Conservation (phyloP, 345 rosid species). For the Bruguiera sexangula region DNA sequence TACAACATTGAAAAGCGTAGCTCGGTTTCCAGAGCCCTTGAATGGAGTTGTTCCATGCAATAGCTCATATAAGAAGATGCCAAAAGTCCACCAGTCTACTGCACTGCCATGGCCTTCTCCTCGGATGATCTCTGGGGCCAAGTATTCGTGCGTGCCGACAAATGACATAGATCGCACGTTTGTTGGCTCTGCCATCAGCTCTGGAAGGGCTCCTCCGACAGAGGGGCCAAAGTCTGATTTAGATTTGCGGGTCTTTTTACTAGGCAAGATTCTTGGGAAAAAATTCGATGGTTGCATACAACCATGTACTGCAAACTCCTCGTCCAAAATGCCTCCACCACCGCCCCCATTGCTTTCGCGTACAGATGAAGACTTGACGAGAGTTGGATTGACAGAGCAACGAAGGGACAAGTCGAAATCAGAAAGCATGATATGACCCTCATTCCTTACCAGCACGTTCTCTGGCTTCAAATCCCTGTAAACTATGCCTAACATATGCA, state of each 20-base stretch:
- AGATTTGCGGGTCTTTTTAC: constrained; percentile 74
- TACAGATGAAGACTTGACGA: constrained; percentile 79
- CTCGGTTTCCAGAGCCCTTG: constrained; percentile 86
- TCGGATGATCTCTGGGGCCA: constrained; percentile 84
- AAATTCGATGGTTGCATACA: constrained; percentile 73
- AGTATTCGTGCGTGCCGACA: constrained; percentile 88
- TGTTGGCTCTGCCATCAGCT: constrained; percentile 91
- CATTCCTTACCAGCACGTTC: constrained; percentile 78
- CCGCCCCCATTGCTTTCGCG: constrained; percentile 26
- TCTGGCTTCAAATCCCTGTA: constrained; percentile 91
- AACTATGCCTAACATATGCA: constrained; percentile 93
- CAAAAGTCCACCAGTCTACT: constrained; percentile 96
- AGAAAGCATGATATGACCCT: constrained; percentile 90
- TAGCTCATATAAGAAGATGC: constrained; percentile 81
- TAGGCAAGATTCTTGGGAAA: constrained; percentile 71
- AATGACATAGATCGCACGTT: constrained; percentile 90
- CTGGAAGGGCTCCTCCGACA: constrained; percentile 67
- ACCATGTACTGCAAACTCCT: constrained; percentile 53
- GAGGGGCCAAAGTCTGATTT: constrained; percentile 73
- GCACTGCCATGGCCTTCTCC: constrained; percentile 99
- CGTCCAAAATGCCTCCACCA: constrained; percentile 51
- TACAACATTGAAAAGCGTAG: constrained; percentile 80
- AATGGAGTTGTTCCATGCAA: constrained; percentile 84
- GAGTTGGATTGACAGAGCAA: constrained; percentile 79
- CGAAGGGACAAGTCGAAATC: constrained; percentile 89